Evolutionary conservation across 352 stramenopile genomes (phyloP).

Genomic region (Phytophthora melonis): DNA sequence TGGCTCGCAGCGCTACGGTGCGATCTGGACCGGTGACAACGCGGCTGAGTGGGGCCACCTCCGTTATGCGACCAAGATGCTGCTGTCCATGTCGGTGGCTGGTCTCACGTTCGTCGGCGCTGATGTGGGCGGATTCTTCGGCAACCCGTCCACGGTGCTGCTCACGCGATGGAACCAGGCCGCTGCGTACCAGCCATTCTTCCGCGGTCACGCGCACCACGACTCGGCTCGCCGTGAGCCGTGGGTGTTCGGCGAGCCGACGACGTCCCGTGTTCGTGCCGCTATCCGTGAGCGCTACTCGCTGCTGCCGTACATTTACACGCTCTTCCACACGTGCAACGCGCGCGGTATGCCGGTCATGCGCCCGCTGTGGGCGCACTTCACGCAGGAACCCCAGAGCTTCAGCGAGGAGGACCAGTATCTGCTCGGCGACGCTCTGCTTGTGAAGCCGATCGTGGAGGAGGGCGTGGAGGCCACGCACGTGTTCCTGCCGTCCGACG

Average conservation of each 20-base stretch:
- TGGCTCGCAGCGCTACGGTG: constrained; percentile 96
- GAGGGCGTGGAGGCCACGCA: constrained; percentile 79
- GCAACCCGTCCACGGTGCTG: constrained; percentile 96
- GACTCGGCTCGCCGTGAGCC: constrained; percentile 98
- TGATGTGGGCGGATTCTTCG: constrained; percentile 99
- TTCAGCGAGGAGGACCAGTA: constrained; percentile 96
- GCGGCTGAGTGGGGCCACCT: constrained; percentile 97
- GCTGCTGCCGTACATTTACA: constrained; percentile 97
- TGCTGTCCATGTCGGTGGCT: constrained; percentile 96
- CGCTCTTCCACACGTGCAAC: constrained; percentile 79
- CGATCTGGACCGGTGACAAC: constrained; percentile 99
- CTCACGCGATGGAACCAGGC: constrained; percentile 97
- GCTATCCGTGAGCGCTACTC: constrained; percentile 96
- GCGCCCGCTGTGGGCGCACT: constrained; percentile 97
- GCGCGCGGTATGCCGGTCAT: constrained; percentile 84
- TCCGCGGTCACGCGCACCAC: constrained; percentile 98
- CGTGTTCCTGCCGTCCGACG: constrained; percentile 90
- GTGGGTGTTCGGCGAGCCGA: constrained; percentile 98
- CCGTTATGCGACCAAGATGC: constrained; percentile 96
- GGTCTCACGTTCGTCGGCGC: constrained; percentile 98
- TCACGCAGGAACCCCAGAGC: constrained; percentile 85
- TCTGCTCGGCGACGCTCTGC: constrained; percentile 94
- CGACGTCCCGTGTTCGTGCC: constrained; percentile 88
- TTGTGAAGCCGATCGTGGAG: constrained; percentile 96
- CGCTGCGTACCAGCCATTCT: constrained; percentile 98